Evolutionary conservation across 1,284 basidiomycete species (phyloP), one percentile per base, ranked within the genome.

Genomic region (Trametes polyzona): DNA sequence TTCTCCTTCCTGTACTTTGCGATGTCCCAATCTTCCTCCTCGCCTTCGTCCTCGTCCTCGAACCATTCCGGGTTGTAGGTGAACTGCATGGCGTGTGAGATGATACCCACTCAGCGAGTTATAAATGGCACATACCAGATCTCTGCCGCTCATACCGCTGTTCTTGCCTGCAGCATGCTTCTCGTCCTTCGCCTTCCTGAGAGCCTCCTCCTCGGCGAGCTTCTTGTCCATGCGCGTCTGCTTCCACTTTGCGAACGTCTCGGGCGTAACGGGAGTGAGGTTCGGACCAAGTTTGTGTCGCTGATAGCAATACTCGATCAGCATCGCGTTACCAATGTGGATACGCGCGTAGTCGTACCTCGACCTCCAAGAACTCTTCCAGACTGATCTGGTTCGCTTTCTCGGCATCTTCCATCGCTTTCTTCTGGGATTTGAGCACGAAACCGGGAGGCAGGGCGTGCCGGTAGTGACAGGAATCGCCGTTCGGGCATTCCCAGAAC

Each of bases 281-380:
- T 96, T 95, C 14, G 87, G 57, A 41, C 95, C 94, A 40, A 98
- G 80, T 82, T 96, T 97, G 79, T 99, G 96, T 52, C 96, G 88
- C 91, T 97, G 47, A 26, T 24, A 23, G 9, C 42, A 35, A 19
- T 32, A 24, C 47, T 33, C 29, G 33, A 30, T 41, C 12, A 57
- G 35, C n/a, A 30, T 27, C 17, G 11, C 24, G 36, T 17, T 19
- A 40, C 50, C 21, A 32, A 1, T 59, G 51, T 29, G 53, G 37
- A 43, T 67, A n/a, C 7, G 61, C 67, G 16, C n/a, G 16, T 17
- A 26, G 8, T 1, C 52, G 23, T 26, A 95, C 95, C 84, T 98
- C 95, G 47, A 93, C 93, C 78, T 99, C 96, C 57, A 99, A 74
- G 79, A 99, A 99, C 66, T 99, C 97, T 73, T 99, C 96, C 50